Evolutionary conservation across 2,329 filamentous ascomycete species (phyloP).

Genomic region (Nothomitra cinnamomea): DNA sequence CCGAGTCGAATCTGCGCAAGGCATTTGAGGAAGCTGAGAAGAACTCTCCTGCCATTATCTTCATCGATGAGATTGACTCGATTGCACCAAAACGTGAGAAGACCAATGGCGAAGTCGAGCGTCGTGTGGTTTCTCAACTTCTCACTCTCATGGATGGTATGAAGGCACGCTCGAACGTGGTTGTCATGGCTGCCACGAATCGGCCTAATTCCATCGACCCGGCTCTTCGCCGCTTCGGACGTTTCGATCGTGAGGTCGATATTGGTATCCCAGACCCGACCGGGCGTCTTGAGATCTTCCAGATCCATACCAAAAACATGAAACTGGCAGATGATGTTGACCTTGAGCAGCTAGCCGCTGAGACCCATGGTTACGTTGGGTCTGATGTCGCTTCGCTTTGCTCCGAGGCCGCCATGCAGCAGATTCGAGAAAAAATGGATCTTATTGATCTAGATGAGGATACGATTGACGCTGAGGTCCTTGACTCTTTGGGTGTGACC

Average conservation of each 20-base stretch:
- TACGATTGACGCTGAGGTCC: slow-evolving; percentile 94
- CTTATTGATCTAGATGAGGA: slow-evolving; percentile 97
- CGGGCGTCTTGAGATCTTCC: slow-evolving; percentile 93
- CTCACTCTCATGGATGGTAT: slow-evolving; percentile 98
- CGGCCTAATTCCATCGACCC: slow-evolving; percentile 97
- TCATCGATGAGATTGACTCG: slow-evolving; percentile 98
- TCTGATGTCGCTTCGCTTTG: slow-evolving; percentile 96
- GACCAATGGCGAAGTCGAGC: slow-evolving; percentile 97
- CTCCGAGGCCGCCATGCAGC: slow-evolving; percentile 98
- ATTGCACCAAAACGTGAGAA: slow-evolving; percentile 99
- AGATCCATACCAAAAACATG: slow-evolving; percentile 99
- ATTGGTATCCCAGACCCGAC: slow-evolving; percentile 97
- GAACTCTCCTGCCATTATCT: slow-evolving; percentile 98
- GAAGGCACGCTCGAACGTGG: slow-evolving; percentile 97
- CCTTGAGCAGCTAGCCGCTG: slow-evolving; percentile 85
- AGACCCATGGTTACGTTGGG: slow-evolving; percentile 98
- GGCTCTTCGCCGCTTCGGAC: slow-evolving; percentile 90
- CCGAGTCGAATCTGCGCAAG: slow-evolving; percentile 93
- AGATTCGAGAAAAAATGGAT: slow-evolving; percentile 99
- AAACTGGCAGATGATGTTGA: slow-evolving; percentile 95
- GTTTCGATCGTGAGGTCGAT: slow-evolving; percentile 97
- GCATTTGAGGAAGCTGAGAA: slow-evolving; percentile 99
- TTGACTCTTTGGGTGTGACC: slow-evolving; percentile 94
- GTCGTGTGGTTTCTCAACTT: slow-evolving; percentile 93
- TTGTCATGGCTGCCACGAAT: slow-evolving; percentile 98